phyloP scores from a whole-genome alignment of 495 filamentous ascomycete species.

The Podospora appendiculata region DNA sequence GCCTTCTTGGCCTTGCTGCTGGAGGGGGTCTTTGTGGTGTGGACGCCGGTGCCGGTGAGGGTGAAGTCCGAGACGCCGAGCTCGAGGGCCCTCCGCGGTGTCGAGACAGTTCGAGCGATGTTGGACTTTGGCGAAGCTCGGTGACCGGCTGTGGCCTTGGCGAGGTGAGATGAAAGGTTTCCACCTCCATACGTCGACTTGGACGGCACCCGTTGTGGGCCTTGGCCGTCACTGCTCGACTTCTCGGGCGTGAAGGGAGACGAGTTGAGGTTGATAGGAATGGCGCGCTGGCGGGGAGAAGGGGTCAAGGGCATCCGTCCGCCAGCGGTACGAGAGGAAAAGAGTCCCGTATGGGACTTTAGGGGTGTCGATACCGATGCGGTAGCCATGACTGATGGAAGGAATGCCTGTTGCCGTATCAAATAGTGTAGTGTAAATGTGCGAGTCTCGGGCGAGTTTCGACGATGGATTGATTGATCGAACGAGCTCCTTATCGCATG shows the following conservation, averaged over 20 bases:
- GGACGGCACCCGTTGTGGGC: slow-evolving; percentile 41
- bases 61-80: slow-evolving; percentile 90
- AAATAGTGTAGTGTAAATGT: slow-evolving; percentile 33
- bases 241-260: slow-evolving; percentile 79
- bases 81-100: slow-evolving; percentile 72
- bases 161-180: slow-evolving; percentile 67
- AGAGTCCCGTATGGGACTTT: slow-evolving; percentile 88
- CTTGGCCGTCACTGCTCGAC: slow-evolving; percentile 41
- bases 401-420: slow-evolving; percentile 10
- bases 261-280: slow-evolving; percentile 44
- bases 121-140: slow-evolving; percentile 89
- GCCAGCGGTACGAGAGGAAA: slow-evolving; percentile 86
- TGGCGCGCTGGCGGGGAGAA: slow-evolving; percentile 59
- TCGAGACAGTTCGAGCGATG: slow-evolving; percentile 64
- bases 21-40: slow-evolving; percentile 57
- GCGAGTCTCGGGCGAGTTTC: slow-evolving; percentile 25
- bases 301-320: slow-evolving; percentile 92
- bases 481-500: slow-evolving; percentile 34
- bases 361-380: slow-evolving; percentile 81
- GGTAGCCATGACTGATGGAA: slow-evolving; percentile 64
- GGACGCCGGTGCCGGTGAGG: slow-evolving; percentile 67
- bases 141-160: slow-evolving; percentile 52
- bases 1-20: slow-evolving; percentile 58
- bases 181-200: slow-evolving; percentile 61
- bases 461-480: slow-evolving; percentile 5